Evolutionary conservation across 352 stramenopile species (phyloP).

Genomic region (Pythium rhizo-oryzae): DNA sequence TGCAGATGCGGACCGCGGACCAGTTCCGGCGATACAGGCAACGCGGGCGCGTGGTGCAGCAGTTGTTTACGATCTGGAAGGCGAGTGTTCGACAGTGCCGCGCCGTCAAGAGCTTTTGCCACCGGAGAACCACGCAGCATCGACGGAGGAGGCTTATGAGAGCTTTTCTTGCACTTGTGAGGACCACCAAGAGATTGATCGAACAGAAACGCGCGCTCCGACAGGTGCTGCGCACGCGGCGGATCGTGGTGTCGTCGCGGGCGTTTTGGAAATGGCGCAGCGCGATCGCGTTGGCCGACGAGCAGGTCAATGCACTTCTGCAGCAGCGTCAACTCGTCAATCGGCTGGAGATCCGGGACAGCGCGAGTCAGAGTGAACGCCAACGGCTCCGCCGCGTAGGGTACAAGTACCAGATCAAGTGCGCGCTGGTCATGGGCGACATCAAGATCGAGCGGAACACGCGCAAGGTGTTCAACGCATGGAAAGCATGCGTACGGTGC

Average conservation of each 20-base stretch:
- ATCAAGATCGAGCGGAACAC: constrained; percentile 19
- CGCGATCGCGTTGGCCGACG: background rate
- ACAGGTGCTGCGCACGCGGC: background rate
- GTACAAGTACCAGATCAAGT: constrained; percentile 43
- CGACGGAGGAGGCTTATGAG: background rate
- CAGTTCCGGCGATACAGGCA: constrained; percentile 1
- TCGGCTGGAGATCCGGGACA: constrained; percentile 25
- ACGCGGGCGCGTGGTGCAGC: background rate
- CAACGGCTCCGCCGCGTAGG: constrained; percentile 25
- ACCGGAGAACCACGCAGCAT: background rate
- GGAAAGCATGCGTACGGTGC: constrained; percentile 10
- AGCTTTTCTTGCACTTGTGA: background rate
- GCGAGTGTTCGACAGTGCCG: background rate
- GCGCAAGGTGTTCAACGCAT: constrained; percentile 26
- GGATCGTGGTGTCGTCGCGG: background rate
- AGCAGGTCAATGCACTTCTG: constrained; percentile 2
- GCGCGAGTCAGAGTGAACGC: constrained; percentile 15
- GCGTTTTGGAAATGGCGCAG: constrained; percentile 10
- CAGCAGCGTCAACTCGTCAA: constrained; percentile 30
- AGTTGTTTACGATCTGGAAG: constrained; percentile 3
- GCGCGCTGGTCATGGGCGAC: constrained; percentile 34
- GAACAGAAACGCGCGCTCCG: background rate
- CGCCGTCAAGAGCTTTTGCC: background rate
- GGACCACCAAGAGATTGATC: background rate
- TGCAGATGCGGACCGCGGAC: constrained; percentile 12